Conservation (phyloP, 345 rosid species). For the Dimocarpus longan region DNA sequence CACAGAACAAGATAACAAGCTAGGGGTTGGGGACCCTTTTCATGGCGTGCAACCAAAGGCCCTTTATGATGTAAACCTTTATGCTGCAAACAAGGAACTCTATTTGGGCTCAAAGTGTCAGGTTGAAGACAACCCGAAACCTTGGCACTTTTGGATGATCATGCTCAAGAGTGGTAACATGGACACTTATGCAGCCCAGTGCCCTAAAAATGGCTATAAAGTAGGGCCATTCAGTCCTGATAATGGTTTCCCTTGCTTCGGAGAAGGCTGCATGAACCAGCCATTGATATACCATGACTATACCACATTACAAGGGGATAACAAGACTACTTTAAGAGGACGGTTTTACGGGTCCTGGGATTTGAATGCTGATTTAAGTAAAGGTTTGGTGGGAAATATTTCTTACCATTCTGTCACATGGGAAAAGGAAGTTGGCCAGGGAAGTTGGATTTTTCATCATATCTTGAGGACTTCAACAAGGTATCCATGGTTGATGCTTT, state of each 20-base stretch:
- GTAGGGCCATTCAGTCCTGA: constrained; percentile 50
- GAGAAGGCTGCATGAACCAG: constrained; percentile 68
- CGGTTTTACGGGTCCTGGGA: constrained; percentile 69
- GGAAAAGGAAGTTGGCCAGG: constrained; percentile 52
- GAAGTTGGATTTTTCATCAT: constrained; percentile 61
- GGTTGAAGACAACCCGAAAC: constrained; percentile 55
- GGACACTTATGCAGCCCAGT: constrained; percentile 54
- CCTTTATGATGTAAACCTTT: constrained; percentile 38
- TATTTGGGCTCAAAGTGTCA: constrained; percentile 64
- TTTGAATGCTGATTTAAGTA: constrained; percentile 44
- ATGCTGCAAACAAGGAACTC: constrained; percentile 61
- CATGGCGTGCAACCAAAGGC: constrained; percentile 37
- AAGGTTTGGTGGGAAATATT: constrained; percentile 25
- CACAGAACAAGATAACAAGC: constrained; percentile 56
- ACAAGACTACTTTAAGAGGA: constrained; percentile 38
- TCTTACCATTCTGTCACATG: constrained; percentile 52
- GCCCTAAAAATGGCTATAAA: constrained; percentile 58
- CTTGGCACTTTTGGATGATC: constrained; percentile 74
- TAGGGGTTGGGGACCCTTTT: constrained; percentile 44
- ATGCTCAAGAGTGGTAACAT: constrained; percentile 70
- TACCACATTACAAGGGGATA: constrained; percentile 42
- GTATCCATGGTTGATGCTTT: constrained; percentile 73
- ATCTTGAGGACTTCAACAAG: constrained; percentile 54
- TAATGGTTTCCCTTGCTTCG: constrained; percentile 61
- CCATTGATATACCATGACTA: constrained; percentile 60